Conservation (phyloP, 2,329 filamentous ascomycete genomes). For the Gaeumannomyces tritici region DNA sequence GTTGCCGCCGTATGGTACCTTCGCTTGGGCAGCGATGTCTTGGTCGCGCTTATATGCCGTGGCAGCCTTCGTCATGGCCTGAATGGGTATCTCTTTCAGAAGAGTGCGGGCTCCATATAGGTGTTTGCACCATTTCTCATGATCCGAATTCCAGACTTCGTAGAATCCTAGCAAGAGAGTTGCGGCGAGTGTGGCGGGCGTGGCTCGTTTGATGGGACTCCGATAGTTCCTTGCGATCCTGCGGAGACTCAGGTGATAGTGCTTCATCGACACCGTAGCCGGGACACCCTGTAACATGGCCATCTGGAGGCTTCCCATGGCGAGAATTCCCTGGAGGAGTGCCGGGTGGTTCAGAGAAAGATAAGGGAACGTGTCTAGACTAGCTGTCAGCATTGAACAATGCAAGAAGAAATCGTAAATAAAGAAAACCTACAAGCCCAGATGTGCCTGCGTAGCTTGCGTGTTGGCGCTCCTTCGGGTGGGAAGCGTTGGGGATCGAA, state of each 20-base stretch:
- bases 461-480: constrained; percentile 13
- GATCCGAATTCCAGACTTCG: constrained; percentile 89
- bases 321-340: constrained; percentile 82
- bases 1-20: not conserved
- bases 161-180: constrained; percentile 83
- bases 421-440: constrained; percentile 45
- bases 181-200: constrained; percentile 77
- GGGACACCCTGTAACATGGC: constrained; percentile 68
- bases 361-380: constrained; percentile 65
- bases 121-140: constrained; percentile 93
- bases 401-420: no score
- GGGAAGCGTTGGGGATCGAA: constrained; percentile 46
- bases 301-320: constrained; percentile 78
- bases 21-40: not conserved
- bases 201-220: constrained; percentile 56
- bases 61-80: constrained; percentile 60
- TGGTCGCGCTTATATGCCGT: constrained; percentile 46
- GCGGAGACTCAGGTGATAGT: constrained; percentile 81
- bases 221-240: constrained; percentile 68
- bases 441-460: constrained; percentile 53
- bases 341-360: constrained; percentile 78
- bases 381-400: not conserved
- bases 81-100: constrained; percentile 72
- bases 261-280: constrained; percentile 73
- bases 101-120: constrained; percentile 76